Base-by-base conservation (phyloP, 345 rosid species). In the Dipteronia dyeriana region DNA sequence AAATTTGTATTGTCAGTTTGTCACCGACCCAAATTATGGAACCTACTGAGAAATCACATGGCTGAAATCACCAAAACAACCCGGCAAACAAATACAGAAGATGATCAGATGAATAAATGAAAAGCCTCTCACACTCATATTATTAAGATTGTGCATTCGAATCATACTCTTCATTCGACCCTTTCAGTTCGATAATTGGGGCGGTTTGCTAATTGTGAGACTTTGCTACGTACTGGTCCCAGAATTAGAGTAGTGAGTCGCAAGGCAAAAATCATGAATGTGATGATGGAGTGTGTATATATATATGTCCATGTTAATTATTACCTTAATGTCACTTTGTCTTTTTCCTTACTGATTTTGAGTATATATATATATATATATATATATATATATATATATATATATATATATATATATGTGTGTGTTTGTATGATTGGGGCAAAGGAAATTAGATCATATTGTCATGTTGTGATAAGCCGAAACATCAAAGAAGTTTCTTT, bases 401-500 rank as follows among this genome's bases (percentile, higher is more conserved):
- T 23, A 20, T 7, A 14, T 39, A n/a, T 41, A 34, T 41, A 41
- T 0, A 41, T 41, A 41, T 7, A 41, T 41, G 9, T 3, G 14
- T 11, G n/a, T n/a, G n/a, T n/a, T n/a, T n/a, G n/a, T n/a, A n/a
- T n/a, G n/a, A n/a, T n/a, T n/a, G 11, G 43, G 10, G 57, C 39
- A 26, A 10, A 45, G 17, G 45, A 34, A 25, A 47, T 4, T 34
- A 26, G 69, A 53, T 5, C 11, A 39, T 22, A 0, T 1, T 17
- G n/a, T 45, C 76, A 2, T 19, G 45, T 63, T 59, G 64, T 59
- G 67, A 63, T 11, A 5, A 76, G 7, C 25, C 70, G 79, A 76
- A 76, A 57, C 54, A 76, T 54, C 79, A 38, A 9, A 39, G 79
- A 76, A 76, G 14, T 76, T 76, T 67, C 79, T 67, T 34, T 22